A percentile compares a stretch with the other conserved stretches of the same genome.
phyloP scores from a whole-genome alignment of 441 rosid species.

The Croton laevigatus region DNA sequence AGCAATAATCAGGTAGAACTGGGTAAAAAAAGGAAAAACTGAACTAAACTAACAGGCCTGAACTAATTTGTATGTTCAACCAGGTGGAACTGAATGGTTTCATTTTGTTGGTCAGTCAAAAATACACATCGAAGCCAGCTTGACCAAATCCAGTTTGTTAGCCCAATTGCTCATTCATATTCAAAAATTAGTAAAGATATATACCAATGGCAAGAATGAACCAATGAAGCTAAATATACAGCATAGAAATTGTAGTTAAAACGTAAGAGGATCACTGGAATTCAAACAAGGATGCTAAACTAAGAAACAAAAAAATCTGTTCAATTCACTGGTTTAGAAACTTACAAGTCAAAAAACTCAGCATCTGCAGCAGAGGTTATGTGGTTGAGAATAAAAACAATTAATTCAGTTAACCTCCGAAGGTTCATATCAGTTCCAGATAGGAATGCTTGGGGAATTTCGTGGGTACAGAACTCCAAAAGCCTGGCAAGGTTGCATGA shows the following conservation, averaged over 20 bases:
- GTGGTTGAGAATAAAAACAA: slow-evolving; percentile 81
- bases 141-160: no score
- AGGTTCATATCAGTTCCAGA: slow-evolving; percentile 86
- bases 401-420: slow-evolving; percentile 81
- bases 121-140: no score
- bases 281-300: not conserved
- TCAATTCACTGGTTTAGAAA: slow-evolving; percentile 20
- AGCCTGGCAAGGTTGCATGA: slow-evolving; percentile 92
- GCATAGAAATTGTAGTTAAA: no score
- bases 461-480: slow-evolving; percentile 88
- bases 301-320: slow-evolving; percentile 3
- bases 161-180: no score
- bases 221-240: no score
- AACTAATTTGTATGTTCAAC: no score
- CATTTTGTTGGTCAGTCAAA: no score
- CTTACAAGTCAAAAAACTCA: slow-evolving; percentile 95
- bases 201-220: no score
- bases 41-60: no score
- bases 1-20: not conserved
- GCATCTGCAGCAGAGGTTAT: slow-evolving; percentile 82
- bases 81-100: no score
- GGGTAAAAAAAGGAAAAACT: no score
- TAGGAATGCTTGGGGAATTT: slow-evolving; percentile 86
- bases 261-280: not conserved
- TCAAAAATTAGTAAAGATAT: no score